phyloP scores from a whole-genome alignment of 805 yeast species.

The Naumovozyma castellii region DNA sequence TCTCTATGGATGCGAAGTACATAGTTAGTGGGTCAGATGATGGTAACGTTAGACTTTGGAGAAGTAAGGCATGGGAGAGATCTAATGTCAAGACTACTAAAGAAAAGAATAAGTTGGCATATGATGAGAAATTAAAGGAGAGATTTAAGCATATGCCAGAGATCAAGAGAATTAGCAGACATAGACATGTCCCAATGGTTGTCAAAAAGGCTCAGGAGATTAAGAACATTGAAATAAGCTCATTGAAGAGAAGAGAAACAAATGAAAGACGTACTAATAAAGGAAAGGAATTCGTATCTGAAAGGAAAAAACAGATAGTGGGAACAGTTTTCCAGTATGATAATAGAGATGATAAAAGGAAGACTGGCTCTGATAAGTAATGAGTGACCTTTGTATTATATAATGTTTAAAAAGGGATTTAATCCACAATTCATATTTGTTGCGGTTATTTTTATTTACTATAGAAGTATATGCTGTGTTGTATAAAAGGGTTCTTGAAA shows the following conservation, averaged over 20 bases:
- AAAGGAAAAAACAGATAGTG: conserved; percentile 79
- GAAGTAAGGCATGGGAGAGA: conserved; percentile 78
- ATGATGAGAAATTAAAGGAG: conserved; percentile 84
- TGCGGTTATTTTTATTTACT: too few relatives aligned
- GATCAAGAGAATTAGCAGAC: conserved; percentile 77
- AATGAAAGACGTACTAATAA: conserved; percentile 75
- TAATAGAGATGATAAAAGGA: conserved; percentile 14
- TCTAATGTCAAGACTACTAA: conserved; percentile 71
- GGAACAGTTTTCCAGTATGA: conserved; percentile 63
- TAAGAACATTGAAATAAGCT: conserved; percentile 61
- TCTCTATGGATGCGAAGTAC: conserved; percentile 82
- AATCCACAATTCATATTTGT: background rate
- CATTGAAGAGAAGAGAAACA: conserved; percentile 71
- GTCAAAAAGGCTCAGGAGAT: conserved; percentile 85
- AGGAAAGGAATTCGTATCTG: conserved; percentile 50
- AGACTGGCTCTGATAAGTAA: conserved; percentile 4
- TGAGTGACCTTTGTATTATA: background rate
- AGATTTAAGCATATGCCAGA: conserved; percentile 96
- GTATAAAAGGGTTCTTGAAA: too few relatives aligned
- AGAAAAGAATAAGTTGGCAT: conserved; percentile 75
- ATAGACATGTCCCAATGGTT: conserved; percentile 82
- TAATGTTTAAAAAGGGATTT: background rate
- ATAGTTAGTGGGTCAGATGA: conserved; percentile 90
- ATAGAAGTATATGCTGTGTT: too few relatives aligned
- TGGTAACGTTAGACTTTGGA: conserved; percentile 90